Base-by-base conservation (phyloP, 2,329 filamentous ascomycete genomes). In the Neofusicoccum cordaticola region DNA sequence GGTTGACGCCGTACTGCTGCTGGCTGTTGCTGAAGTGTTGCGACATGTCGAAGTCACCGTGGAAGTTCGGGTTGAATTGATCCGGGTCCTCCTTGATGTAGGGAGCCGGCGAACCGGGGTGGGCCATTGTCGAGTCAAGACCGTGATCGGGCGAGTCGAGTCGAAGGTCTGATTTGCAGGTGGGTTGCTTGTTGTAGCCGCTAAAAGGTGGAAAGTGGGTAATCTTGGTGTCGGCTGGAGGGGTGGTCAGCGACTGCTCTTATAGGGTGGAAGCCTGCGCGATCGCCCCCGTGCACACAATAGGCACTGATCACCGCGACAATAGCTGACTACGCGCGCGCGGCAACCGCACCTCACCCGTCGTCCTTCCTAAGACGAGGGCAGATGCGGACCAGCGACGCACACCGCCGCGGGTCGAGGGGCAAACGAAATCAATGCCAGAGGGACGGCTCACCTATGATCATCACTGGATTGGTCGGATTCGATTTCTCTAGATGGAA, bases 61-160 rank as follows among this genome's bases (percentile, higher is more conserved):
- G 79, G 71, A 82, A 80, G 68, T 75, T 79, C 39, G 78, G 72
- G 73, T 84, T 81, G 78, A 84, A 88, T 71, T 80, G 79, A 76
- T 89, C 85, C 67, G 86, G 84, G 75, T 90, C 87, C 78, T 84
- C 83, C 80, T 90, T 90, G 78, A 90, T 90, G 77, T 83, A 90
- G 62, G 86, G 84, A 72, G 83, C 82, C 66, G 79, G 78, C 68
- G 82, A 82, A 71, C 82, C 82, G 72, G 83, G 82, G 71, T 84
- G 81, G 69, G 81, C 81, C 84, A 87, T 87, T 63, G 69, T 70
- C 67, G 65, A 65, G 69, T 79, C 77, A 72, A 80, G 70, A 62
- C 71, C 74, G 71, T 78, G 75, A 74, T 80, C 77, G 71, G 77
- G 70, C 39, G 72, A 70, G 67, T 76, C 75, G 67, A 76, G 70